Evolutionary conservation across 2,329 filamentous ascomycete species (phyloP), one percentile per base, ranked within the genome.

Genomic region (Penicillium sumatraense): DNA sequence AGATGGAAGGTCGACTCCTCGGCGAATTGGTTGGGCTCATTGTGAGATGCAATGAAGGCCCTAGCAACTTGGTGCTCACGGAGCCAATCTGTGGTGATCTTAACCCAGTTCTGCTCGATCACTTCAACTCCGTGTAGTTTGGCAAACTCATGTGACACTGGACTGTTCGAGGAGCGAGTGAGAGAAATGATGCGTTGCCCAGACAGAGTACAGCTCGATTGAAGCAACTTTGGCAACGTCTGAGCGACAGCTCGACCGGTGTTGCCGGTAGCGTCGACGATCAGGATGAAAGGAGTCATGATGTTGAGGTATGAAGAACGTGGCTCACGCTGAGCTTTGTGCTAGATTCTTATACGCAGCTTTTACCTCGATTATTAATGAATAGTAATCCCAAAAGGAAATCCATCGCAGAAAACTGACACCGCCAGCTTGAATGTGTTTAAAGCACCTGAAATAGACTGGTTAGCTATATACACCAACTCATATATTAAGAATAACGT

Each of bases 41-140:
- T 69, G 59, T 77, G 74, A 0, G 75, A 59, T 18, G 77, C 77
- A 40, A 80, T 72, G 51, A 77, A 80, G 1, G 66, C 72, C 18
- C 73, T 62, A 10, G 52, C 63, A 1, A 80, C 71, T 3, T 72
- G 47, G 6, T 73, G 64, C 11, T 72, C 53, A 2, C 62, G 70
- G n/a, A 80, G 71, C 77, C 77, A 80, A 35, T 69, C 67, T 4
- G 69, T n/a, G 5, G 65, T 74, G 42, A 78, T 75, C 0, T 74
- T 67, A 31, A 68, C 54, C 76, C 75, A 76, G 59, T 70, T 67
- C 18, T 72, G 33, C 42, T 76, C 72, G 1, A 64, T 29, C 0
- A 78, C 44, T 50, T 75, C 64, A 7, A 79, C 71, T 2, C 64
- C 61, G 0, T 73, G 68, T 0, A 78, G 16, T 11, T 60, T 59